Evolutionary conservation across 192 early-diverging fungal genomes (phyloP).

Genomic region (Gonapodya sp.): DNA sequence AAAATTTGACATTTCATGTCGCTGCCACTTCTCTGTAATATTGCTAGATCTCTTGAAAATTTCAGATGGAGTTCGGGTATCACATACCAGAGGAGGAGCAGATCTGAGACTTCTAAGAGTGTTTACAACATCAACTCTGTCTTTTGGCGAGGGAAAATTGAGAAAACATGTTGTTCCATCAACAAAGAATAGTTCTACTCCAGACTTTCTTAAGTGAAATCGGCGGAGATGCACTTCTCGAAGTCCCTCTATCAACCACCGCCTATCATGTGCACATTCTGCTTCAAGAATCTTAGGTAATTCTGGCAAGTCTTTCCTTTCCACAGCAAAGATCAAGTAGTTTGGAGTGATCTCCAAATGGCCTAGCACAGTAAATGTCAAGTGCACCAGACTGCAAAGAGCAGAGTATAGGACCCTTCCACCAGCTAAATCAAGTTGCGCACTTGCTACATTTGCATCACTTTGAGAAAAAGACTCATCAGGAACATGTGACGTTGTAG

Average conservation of each 20-base stretch:
- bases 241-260: constrained; percentile 25
- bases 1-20: constrained; percentile 83
- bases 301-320: background rate
- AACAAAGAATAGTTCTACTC: constrained; percentile 69
- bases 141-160: constrained; percentile 43
- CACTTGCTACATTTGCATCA: background rate
- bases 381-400: background rate
- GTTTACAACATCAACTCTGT: constrained; percentile 54
- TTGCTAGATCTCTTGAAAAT: constrained; percentile 44
- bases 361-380: background rate
- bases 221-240: constrained; percentile 29
- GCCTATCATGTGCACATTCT: constrained; percentile 23
- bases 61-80: constrained; percentile 18
- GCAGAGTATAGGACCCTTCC: background rate
- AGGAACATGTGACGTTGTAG: background rate
- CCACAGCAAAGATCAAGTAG: background rate
- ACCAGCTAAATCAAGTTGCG: background rate
- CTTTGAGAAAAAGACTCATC: background rate
- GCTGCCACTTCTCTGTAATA: constrained; percentile 73
- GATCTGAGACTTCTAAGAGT: constrained; percentile 29
- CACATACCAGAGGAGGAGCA: constrained; percentile 22
- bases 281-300: constrained; percentile 19
- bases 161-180: constrained; percentile 66
- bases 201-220: constrained; percentile 57
- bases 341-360: background rate